Conservation (phyloP, 2,329 filamentous ascomycete species). For the Phyllosticta citriasiana region DNA sequence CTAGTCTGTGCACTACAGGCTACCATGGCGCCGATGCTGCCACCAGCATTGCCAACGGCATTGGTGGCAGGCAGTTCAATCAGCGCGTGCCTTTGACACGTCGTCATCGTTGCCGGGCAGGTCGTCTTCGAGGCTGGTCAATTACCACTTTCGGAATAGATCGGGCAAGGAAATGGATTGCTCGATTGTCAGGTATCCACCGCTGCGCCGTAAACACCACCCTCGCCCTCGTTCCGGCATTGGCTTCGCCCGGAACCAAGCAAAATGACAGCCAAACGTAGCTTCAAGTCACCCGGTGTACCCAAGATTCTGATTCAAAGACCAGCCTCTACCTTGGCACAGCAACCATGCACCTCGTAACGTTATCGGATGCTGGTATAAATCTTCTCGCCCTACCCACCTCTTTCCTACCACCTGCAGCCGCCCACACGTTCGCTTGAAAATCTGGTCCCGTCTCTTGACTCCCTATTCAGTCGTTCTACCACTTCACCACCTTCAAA, state of each 20-base stretch:
- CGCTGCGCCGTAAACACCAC: neutral
- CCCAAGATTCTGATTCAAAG: neutral
- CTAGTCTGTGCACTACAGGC: neutral
- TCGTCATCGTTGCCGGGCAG: neutral
- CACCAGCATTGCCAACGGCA: neutral
- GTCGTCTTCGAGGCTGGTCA: neutral
- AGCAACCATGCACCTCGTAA: neutral
- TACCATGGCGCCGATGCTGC: neutral
- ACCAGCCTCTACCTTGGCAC: neutral
- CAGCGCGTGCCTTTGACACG: neutral
- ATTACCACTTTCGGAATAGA: neutral
- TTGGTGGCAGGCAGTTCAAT: neutral
- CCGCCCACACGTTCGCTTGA: neutral
- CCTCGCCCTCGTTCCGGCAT: neutral
- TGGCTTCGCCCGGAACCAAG: neutral
- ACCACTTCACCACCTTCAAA: neutral
- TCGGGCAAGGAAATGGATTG: neutral
- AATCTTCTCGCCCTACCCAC: neutral
- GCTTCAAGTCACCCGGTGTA: neutral
- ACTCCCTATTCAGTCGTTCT: neutral
- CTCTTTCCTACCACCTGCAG: neutral
- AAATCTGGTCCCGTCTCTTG: neutral
- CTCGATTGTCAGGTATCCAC: neutral
- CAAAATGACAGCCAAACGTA: neutral
- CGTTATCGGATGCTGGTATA: neutral